Base-by-base conservation (phyloP, 352 stramenopile genomes). In the Pythium myriotylum region DNA sequence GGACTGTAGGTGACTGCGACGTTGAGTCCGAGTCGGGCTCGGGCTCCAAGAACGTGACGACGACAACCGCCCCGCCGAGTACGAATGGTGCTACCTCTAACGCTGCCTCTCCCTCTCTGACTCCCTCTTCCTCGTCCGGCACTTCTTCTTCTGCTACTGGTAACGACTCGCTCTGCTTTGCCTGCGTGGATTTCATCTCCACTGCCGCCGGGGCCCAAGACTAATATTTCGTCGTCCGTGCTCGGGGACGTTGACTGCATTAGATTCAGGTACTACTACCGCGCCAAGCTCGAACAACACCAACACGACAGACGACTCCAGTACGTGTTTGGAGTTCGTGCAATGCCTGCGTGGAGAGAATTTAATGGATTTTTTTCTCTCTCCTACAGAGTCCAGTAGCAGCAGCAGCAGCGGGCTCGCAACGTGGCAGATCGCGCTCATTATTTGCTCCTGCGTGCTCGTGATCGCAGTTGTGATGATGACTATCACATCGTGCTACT, bases 391-490 rank as follows among this genome's bases (percentile, higher is more conserved):
- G 10, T 39, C 16, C 33, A 58, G 51, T 17, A 33, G 26, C 4
- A 63, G 46, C 37, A 43, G 45, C 32, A 55, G 50, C 17, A 39
- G 39, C 9, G 46, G 58, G 16, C 33, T 73, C 43, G 43, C 29
- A 33, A 73, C 54, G 29, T 73, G 66, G 66, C 66, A 73, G 32
- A 70, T 73, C 53, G 54, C 59, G 35, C 35, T 70, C 35, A 67
- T 70, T n/a, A 70, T 70, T 23, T 70, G 63, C 57, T 70, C 56
- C 24, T 37, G 24, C 23, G 52, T n/a, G n/a, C n/a, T n/a, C n/a
- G n/a, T n/a, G n/a, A n/a, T n/a, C n/a, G n/a, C n/a, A n/a, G n/a
- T n/a, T 67, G 23, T 54, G 10, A 54, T 70, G 49, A 58, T 70
- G 20, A 49, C 63, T 13, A 62, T 70, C 39, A 54, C 65, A 29